phyloP scores from a whole-genome alignment of 441 rosid species.

The Gossypium schwendimanii region DNA sequence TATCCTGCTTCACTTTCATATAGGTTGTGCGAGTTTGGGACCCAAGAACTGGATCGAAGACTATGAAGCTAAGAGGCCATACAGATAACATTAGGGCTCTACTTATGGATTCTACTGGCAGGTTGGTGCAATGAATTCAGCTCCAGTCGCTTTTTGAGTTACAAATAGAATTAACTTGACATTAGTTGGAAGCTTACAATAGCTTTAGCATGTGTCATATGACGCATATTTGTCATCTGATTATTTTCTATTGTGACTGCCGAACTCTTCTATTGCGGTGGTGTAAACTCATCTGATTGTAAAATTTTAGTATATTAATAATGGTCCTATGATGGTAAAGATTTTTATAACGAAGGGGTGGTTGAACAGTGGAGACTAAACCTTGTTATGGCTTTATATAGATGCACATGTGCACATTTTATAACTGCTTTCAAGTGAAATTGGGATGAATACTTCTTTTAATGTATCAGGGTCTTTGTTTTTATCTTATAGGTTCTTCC shows the following conservation, averaged over 20 bases:
- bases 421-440: not conserved
- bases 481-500: not conserved
- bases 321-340: not conserved
- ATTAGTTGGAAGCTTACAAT: not conserved
- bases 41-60: constrained; percentile 89
- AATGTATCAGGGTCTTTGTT: not conserved
- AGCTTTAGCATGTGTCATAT: not conserved
- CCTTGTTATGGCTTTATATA: not conserved
- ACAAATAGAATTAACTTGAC: not conserved
- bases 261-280: not conserved
- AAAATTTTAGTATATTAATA: not conserved
- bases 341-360: not conserved
- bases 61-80: constrained; percentile 93
- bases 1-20: constrained; percentile 17
- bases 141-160: not conserved
- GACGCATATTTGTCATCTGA: not conserved
- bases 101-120: constrained; percentile 89
- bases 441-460: not conserved
- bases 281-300: not conserved
- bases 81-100: constrained; percentile 91
- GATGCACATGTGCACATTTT: not conserved
- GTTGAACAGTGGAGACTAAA: not conserved
- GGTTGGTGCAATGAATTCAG: constrained; percentile 38
- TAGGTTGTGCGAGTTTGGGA: constrained; percentile 99
- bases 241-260: not conserved